Percentiles rank a stretch among this genome's conserved stretches.
These are phyloP conservation scores for Lichtheimia ramosa DNA, from an alignment of 371 early-diverging fungal genomes.

Conservation along the genomic window DNA sequence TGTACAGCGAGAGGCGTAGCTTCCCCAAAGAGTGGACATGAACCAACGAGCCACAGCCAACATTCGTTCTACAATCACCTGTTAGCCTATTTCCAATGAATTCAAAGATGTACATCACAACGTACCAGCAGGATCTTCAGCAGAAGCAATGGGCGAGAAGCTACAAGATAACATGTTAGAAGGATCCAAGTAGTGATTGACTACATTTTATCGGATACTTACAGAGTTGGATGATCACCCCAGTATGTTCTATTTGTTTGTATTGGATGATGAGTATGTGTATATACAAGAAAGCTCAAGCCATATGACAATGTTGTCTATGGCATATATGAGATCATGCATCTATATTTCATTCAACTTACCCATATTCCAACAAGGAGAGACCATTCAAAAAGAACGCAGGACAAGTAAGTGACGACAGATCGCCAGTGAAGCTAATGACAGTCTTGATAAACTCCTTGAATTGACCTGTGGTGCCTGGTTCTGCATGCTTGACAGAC, in stretches of 20 bases:
- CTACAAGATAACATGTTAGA: constrained; percentile 1
- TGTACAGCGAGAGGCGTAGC: constrained; percentile 48
- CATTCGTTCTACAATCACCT: constrained; percentile 55
- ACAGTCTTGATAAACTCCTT: constrained; percentile 62
- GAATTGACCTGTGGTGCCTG: constrained; percentile 43
- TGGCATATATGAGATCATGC: too few relatives aligned
- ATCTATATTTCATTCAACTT: constrained; percentile 12
- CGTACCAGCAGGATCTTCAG: constrained; percentile 53
- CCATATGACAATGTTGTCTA: too few relatives aligned
- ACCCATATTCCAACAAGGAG: constrained; percentile 79
- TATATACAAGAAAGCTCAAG: too few relatives aligned
- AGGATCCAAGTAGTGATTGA: too few relatives aligned
- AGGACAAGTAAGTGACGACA: constrained; percentile 78
- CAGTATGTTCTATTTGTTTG: constrained; percentile 25
- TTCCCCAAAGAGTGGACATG: constrained; percentile 73
- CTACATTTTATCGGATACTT: constrained; percentile 4
- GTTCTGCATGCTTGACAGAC: constrained; percentile 40
- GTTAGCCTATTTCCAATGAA: background rate
- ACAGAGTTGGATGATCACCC: constrained; percentile 42
- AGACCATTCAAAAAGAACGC: constrained; percentile 75
- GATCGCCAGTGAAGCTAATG: constrained; percentile 78
- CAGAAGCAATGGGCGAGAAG: constrained; percentile 45
- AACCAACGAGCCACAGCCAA: constrained; percentile 73
- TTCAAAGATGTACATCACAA: background rate
- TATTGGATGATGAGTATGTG: too few relatives aligned